Base-by-base conservation (phyloP, 176 grass and related monocot species). In the Areca catechu region DNA sequence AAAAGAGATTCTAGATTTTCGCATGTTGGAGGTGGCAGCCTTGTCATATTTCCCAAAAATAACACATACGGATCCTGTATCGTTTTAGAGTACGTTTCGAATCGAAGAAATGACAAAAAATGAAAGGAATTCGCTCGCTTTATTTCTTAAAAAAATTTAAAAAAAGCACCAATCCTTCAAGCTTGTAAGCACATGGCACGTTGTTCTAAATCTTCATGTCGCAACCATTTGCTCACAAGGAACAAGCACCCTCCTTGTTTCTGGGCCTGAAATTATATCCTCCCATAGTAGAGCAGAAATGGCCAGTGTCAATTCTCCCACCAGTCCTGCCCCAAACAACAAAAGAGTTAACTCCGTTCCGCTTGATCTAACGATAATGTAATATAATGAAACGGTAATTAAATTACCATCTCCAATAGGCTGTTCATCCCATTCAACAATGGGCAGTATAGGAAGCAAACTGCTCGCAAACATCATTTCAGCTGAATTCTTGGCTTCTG, bases 401-500 rank as follows among this genome's bases (percentile, higher is more conserved):
- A 12, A 10, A 51, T 54, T 82, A 77, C 85, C 92, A 75, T 91
- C 92, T 7, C 92, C 92, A 63, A 97, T 68, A 56, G 64, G 72
- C 21, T 77, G 14, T 4, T 22, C 78, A 78, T 97, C 92, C 92
- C 92, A 97, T 62, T 97, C 65, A 29, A 91, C 54, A 51, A 97
- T 19, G 2, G 86, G 72, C 66, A 88, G 71, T 50, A 97, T n/a
- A 17, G 87, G 80, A 3, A 97, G 72, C 16, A 86, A 66, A 59
- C 92, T 97, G 43, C 86, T 87, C 16, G 88, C 75, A 76, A 77
- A 90, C 6, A 89, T 89, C 92, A 91, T 97, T 77, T 88, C 78
- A 6, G 62, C 48, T 17, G 77, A 66, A 43, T 57, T 7, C 77
- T 69, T 97, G 12, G 86, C 83, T 0, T 97, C 77, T 0, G 59